A percentile compares a stretch with the other conserved stretches of the same genome.
Evolutionary conservation across 495 filamentous ascomycete genomes (phyloP).

Genomic region (Cetradonia linearis): DNA sequence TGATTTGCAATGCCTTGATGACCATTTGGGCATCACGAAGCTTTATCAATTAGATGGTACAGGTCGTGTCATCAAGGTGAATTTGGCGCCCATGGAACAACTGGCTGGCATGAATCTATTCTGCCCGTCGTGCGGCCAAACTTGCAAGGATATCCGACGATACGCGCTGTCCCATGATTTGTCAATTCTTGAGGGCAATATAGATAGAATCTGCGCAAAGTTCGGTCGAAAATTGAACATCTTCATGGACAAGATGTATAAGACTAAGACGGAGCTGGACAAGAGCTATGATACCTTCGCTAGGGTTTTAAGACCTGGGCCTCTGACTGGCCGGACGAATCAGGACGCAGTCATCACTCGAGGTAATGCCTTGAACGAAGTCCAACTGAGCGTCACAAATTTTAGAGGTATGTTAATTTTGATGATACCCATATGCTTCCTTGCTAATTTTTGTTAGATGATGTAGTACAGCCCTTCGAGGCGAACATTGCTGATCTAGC

Average conservation of each 20-base stretch:
- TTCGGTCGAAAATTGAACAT: constrained; percentile 16
- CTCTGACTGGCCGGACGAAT: constrained; percentile 20
- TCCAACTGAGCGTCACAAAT: constrained; percentile 7
- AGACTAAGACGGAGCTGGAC: constrained; percentile 6
- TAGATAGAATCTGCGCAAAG: constrained; percentile 19
- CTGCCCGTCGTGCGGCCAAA: constrained; percentile 19
- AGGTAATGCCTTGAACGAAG: constrained; percentile 14
- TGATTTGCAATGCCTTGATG: constrained; percentile 20
- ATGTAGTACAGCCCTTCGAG: constrained; percentile 20
- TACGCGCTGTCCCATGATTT: constrained; percentile 20
- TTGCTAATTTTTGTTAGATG: constrained; percentile 7
- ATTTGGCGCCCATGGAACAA: not conserved
- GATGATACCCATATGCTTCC: not conserved
- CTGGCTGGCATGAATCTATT: not conserved
- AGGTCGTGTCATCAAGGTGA: constrained; percentile 13
- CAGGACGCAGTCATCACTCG: constrained; percentile 14
- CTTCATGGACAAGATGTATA: constrained; percentile 14
- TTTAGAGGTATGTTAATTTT: constrained; percentile 17
- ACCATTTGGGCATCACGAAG: constrained; percentile 8
- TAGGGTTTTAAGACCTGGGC: constrained; percentile 15
- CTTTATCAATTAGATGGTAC: constrained; percentile 11
- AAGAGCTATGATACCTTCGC: constrained; percentile 14
- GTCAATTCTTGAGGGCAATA: constrained; percentile 1
- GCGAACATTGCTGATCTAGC: constrained; percentile 5
- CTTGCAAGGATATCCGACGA: constrained; percentile 16